These are phyloP conservation scores for Trametes villosa DNA, from an alignment of 768 basidiomycete species.

Conservation along the genomic window DNA sequence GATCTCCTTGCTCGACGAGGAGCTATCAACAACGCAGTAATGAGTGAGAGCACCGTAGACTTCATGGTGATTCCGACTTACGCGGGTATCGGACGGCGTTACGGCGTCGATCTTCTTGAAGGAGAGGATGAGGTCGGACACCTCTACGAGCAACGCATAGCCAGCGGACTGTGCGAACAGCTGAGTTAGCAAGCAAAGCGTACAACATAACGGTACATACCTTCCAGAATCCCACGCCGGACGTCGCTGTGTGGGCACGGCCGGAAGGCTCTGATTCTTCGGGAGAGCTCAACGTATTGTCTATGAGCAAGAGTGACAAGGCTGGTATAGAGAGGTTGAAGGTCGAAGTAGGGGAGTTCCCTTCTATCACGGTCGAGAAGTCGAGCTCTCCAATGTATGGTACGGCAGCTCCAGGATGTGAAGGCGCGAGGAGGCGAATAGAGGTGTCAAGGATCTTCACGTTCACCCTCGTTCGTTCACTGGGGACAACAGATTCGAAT, in stretches of 20 bases:
- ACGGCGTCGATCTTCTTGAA: conserved; percentile 38
- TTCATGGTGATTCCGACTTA: conserved; percentile 31
- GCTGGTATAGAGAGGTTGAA: conserved; percentile 54
- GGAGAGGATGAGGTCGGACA: conserved; percentile 52
- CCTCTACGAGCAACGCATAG: conserved; percentile 69
- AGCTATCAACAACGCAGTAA: conserved; percentile 46
- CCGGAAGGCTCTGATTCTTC: conserved; percentile 30
- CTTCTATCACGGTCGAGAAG: conserved; percentile 75
- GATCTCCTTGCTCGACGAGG: conserved; percentile 51
- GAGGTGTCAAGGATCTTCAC: conserved; percentile 71
- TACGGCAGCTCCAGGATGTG: conserved; percentile 66
- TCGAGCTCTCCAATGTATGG: conserved; percentile 66
- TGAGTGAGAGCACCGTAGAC: not conserved
- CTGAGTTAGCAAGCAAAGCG: not conserved
- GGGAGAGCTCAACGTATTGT: conserved; percentile 46
- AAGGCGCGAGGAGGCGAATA: conserved; percentile 59
- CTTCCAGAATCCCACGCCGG: conserved; percentile 66
- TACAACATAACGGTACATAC: conserved; percentile 43
- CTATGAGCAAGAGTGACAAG: conserved; percentile 56
- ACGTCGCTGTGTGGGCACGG: conserved; percentile 21
- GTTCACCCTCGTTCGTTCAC: conserved; percentile 77
- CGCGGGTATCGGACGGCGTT: conserved; percentile 38
- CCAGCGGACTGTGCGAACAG: conserved; percentile 50
- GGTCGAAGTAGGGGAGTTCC: conserved; percentile 59
- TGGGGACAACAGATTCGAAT: conserved; percentile 93